Evolutionary conservation across 495 filamentous ascomycete genomes (phyloP), one percentile per base, ranked within the genome.

Genomic region (Parachaetomium inaequale): DNA sequence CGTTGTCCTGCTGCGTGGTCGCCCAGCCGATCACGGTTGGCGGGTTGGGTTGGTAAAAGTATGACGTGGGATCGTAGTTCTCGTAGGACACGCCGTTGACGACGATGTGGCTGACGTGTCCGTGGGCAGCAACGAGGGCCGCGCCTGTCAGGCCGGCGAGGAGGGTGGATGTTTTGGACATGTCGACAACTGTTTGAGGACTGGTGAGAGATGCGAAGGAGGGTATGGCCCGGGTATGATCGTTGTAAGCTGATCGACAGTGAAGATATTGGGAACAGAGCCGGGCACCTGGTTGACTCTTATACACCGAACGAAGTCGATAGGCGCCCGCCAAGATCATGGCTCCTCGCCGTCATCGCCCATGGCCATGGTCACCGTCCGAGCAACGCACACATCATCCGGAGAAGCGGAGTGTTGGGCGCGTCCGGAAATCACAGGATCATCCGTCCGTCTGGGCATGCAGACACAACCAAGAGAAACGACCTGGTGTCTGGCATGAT

Each of bases 51-150:
- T 68, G 67, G 59, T 74, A 81, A 52, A 69, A 71, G 38, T 73
- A 71, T 19, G 66, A 66, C 23, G 75, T 69, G 38, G 79, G 79
- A 54, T 82, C 73, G 54, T 75, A 79, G 63, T 75, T 74, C 26
- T 55, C 31, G 55, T 78, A 82, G 63, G 78, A 82, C 32, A 75
- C 74, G 32, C 84, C 86, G 65, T 86, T 83, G 61, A 83, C 78
- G 32, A 87, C 76, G 66, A 86, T 78, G 62, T 85, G 81, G 36
- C 75, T 74, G 32, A 88, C 84, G 58, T 80, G 82, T 31, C 86
- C 86, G 73, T 89, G 86, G 60, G 81, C 84, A 55, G 79, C 78
- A 50, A 86, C 84, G 54, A 81, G 66, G 43, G 82, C 72, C 54
- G 79, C 76, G 64, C 79, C 77, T 53, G 78, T 78, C 63, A 87